These are phyloP conservation scores for Leccinum obscurum DNA, from an alignment of 768 basidiomycete species.

Conservation along the genomic window DNA sequence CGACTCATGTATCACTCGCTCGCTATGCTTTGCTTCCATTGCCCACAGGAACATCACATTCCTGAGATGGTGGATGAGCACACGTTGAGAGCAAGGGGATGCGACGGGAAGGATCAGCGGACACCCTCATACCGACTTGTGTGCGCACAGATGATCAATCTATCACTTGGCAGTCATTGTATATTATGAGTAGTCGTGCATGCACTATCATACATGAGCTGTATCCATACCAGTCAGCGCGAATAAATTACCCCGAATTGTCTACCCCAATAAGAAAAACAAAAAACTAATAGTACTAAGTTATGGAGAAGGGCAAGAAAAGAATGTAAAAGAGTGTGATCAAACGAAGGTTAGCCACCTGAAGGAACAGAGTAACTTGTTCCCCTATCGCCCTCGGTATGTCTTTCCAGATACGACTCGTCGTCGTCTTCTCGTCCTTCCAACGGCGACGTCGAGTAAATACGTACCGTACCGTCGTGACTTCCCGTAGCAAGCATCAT, in stretches of 20 bases:
- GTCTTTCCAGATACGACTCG: slow-evolving; percentile 26
- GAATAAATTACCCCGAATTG: slow-evolving; percentile 24
- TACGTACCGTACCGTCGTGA: slow-evolving; percentile 72
- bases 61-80: slow-evolving; percentile 10
- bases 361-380: slow-evolving; percentile 31
- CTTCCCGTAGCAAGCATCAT: slow-evolving; percentile 69
- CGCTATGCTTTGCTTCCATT: slow-evolving; percentile 28
- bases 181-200: slow-evolving; percentile 21
- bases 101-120: background rate
- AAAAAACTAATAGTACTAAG: slow-evolving; percentile 4
- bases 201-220: slow-evolving; percentile 30
- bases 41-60: slow-evolving; percentile 15
- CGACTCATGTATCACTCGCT: slow-evolving; percentile 20
- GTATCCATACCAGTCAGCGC: slow-evolving; percentile 22
- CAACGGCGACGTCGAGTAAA: slow-evolving; percentile 57
- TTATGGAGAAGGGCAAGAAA: slow-evolving; percentile 1
- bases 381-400: slow-evolving; percentile 23
- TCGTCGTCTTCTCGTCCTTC: slow-evolving; percentile 27
- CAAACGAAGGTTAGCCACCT: slow-evolving; percentile 21
- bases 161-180: slow-evolving; percentile 16
- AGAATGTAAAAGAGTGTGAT: slow-evolving; percentile 8
- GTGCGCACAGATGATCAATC: slow-evolving; percentile 3
- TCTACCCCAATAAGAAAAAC: slow-evolving; percentile 19
- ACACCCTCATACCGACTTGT: slow-evolving; percentile 3
- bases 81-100: slow-evolving; percentile 19